Evolutionary conservation across 306 rosid species (phyloP).

Genomic region (Lathyrus aphaca): DNA sequence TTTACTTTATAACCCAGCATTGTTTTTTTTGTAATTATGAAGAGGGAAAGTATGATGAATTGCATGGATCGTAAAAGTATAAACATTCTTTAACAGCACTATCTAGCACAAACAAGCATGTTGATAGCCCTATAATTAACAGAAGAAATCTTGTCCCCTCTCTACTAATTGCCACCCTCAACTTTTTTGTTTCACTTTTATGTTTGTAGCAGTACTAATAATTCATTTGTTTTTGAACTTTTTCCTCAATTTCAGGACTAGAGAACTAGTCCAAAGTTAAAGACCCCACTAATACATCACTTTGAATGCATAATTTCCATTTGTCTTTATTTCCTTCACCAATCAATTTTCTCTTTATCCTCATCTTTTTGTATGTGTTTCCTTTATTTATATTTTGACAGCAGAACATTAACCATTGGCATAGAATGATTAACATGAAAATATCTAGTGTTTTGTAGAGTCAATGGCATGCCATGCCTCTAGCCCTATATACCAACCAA

Average conservation of each 20-base stretch:
- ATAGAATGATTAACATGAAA: constrained; percentile 24
- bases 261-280: constrained; percentile 28
- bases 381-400: not conserved
- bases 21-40: constrained; percentile 13
- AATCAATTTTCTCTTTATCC: constrained; percentile 1
- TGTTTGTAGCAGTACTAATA: constrained; percentile 33
- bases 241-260: constrained; percentile 56
- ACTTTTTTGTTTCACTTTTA: constrained; percentile 47
- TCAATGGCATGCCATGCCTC: constrained; percentile 17
- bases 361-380: not conserved
- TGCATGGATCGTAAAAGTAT: constrained; percentile 45
- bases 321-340: constrained; percentile 30
- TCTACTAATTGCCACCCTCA: constrained; percentile 48
- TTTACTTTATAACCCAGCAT: no score
- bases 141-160: constrained; percentile 32
- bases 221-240: constrained; percentile 43
- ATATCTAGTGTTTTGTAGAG: constrained; percentile 10
- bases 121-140: constrained; percentile 45
- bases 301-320: constrained; percentile 6
- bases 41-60: constrained; percentile 48
- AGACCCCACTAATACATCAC: constrained; percentile 29
- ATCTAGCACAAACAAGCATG: constrained; percentile 67
- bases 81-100: no score
- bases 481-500: constrained; percentile 2
- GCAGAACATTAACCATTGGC: constrained; percentile 22